Evolutionary conservation across 768 basidiomycete species (phyloP), one percentile per base, ranked within the genome.

Genomic region (Erythrobasidium yunnanense): DNA sequence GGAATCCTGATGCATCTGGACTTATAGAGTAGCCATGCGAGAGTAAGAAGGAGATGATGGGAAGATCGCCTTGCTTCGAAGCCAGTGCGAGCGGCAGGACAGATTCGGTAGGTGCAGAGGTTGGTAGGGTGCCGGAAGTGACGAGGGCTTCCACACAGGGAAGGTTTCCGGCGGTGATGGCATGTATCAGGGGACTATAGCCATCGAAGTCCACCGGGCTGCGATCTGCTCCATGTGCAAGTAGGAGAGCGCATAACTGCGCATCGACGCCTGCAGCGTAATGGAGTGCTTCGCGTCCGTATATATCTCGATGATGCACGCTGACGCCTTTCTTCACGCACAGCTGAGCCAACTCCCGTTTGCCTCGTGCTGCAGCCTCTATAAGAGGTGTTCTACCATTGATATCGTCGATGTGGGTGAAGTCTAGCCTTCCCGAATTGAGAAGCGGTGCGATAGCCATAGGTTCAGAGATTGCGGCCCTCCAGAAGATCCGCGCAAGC

Each of bases 1-100:
- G 96, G 75, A 95, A 87, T n/a, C 95, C 95, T 68, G 90, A 95
- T 63, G 84, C 88, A 73, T 96, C 95, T 1, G 92, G 83, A 18
- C 87, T 70, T 68, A 87, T 86, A 52, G 81, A 80, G 2, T 88
- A 90, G 15, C 88, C 89, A 58, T 84, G 81, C 69, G 84, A 78
- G 15, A 97, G 79, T 1, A 99, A 79, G 6, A 96, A 76, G 0
- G 83, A 76, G 5, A 87, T 88, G 34, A 95, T 86, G 35, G 88
- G 84, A 27, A 87, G 80, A 74, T 93, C 87, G 1, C 95, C 95
- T 49, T 85, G 83, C 73, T 90, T 88, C 71, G 89, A 88, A 1
- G 95, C 92, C 32, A 99, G 81, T 1, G 90, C 88, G 18, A 99
- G 79, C 0, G 92, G 92, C 67, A 84, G 86, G 52, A 90, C 79